A percentile compares a stretch with the other conserved stretches of the same genome.
Evolutionary conservation across 2,329 filamentous ascomycete species (phyloP).

Genomic region (Apiospora pterosperma): DNA sequence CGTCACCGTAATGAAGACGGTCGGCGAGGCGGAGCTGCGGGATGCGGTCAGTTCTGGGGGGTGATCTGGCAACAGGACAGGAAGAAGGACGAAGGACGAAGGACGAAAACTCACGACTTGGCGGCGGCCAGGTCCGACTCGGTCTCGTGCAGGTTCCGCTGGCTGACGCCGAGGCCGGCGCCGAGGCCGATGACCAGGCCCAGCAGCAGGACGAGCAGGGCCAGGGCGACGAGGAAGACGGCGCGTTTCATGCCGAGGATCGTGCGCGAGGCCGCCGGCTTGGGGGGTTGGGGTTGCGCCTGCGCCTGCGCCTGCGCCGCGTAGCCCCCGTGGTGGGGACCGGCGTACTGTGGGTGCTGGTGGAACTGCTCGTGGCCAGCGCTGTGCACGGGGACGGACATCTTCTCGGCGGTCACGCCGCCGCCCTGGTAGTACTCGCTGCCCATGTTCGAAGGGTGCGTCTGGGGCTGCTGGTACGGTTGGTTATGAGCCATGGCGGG

Average conservation of each 20-base stretch:
- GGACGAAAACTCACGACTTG: conserved; percentile 8
- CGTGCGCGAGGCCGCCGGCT: not conserved
- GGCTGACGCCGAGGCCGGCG: conserved; percentile 25
- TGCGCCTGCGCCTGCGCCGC: not conserved
- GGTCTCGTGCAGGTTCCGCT: conserved; percentile 17
- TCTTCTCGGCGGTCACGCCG: not conserved
- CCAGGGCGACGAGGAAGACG: conserved; percentile 14
- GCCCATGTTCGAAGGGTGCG: not conserved
- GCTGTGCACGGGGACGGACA: not conserved
- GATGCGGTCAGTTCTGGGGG: not conserved
- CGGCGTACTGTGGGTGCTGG: not conserved
- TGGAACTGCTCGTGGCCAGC: not conserved
- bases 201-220: conserved; percentile 15
- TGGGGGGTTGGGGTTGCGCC: not conserved
- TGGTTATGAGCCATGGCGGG: not conserved
- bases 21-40: not conserved
- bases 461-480: not conserved
- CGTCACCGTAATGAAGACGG: not conserved
- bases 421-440: no score
- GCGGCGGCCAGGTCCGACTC: conserved; percentile 16
- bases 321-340: not conserved
- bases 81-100: not conserved
- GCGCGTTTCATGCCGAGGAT: conserved; percentile 16
- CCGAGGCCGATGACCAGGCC: conserved; percentile 23
- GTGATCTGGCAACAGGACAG: not conserved